A percentile compares a stretch with the other conserved stretches of the same genome.
Conservation (phyloP, 495 filamentous ascomycete genomes). For the Aspergillus cavernicola region DNA sequence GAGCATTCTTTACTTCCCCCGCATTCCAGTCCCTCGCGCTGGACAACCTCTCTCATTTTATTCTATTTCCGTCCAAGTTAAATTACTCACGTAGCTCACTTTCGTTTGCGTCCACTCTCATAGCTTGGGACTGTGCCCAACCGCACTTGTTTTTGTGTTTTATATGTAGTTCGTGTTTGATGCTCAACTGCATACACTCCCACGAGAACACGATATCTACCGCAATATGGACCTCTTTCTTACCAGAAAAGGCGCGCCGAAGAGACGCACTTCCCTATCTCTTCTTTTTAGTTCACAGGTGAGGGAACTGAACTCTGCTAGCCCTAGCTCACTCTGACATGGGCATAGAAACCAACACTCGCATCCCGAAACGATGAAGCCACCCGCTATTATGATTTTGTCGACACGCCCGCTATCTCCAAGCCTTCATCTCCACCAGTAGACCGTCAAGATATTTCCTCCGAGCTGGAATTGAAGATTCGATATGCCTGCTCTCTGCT, state of each 20-base stretch:
- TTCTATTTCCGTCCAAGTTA: not conserved
- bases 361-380: slow-evolving; percentile 7
- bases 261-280: slow-evolving; percentile 17
- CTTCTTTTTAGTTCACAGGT: slow-evolving; percentile 19
- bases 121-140: slow-evolving; percentile 16
- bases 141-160: not conserved
- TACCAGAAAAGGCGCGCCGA: slow-evolving; percentile 8
- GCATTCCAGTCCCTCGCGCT: slow-evolving; percentile 22
- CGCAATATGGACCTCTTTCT: slow-evolving; percentile 9
- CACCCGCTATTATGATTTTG: slow-evolving; percentile 19
- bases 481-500: slow-evolving; percentile 21
- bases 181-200: not conserved
- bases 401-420: slow-evolving; percentile 10
- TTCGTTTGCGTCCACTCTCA: slow-evolving; percentile 4
- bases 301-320: not conserved
- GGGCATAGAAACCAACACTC: slow-evolving; percentile 19
- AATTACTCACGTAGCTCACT: slow-evolving; percentile 7
- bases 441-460: slow-evolving; percentile 17
- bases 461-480: slow-evolving; percentile 16
- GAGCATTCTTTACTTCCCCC: slow-evolving; percentile 11
- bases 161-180: not conserved
- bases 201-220: not conserved
- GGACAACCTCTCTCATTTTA: slow-evolving; percentile 4
- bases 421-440: slow-evolving; percentile 9
- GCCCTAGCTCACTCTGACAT: not conserved